These are phyloP conservation scores for Gossypium trilobum DNA, from an alignment of 441 rosid species.

Conservation along the genomic window DNA sequence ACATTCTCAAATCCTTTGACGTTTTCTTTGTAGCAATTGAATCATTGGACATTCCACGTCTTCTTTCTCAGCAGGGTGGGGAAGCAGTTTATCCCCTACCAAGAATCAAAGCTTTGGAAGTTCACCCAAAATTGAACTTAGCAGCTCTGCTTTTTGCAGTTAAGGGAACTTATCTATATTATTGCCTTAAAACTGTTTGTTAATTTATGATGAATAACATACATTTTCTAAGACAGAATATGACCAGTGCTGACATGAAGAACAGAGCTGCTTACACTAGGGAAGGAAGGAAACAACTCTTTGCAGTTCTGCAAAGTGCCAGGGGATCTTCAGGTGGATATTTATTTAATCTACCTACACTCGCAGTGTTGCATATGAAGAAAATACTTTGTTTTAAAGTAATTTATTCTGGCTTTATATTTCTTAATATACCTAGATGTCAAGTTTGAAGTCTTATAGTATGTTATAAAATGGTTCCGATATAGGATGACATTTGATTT, in stretches of 20 bases:
- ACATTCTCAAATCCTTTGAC: conserved; percentile 9
- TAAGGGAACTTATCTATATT: conserved; percentile 29
- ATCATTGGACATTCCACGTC: conserved; percentile 72
- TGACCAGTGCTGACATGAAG: conserved; percentile 53
- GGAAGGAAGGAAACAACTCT: conserved; percentile 97
- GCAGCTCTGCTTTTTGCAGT: conserved; percentile 89
- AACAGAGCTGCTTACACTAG: conserved; percentile 82
- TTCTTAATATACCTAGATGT: neutral
- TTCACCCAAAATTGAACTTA: conserved; percentile 86
- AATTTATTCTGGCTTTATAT: neutral
- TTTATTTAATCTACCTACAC: conserved; percentile 17
- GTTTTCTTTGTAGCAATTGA: conserved; percentile 68
- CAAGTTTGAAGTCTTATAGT: neutral
- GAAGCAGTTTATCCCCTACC: conserved; percentile 97
- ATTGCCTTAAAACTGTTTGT: conserved; percentile 8
- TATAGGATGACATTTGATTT: conserved; percentile 4
- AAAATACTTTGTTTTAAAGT: neutral
- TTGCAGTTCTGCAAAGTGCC: conserved; percentile 96
- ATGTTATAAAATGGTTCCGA: neutral
- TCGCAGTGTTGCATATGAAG: neutral
- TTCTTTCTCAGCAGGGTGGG: conserved; percentile 94
- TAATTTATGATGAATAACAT: conserved; percentile 20
- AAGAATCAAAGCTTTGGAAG: conserved; percentile 71
- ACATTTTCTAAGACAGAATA: conserved; percentile 43
- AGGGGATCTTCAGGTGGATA: conserved; percentile 94